Percentiles rank a stretch among this genome's conserved stretches.
phyloP scores from a whole-genome alignment of 2,329 filamentous ascomycete genomes.

The Trichophyton simii region DNA sequence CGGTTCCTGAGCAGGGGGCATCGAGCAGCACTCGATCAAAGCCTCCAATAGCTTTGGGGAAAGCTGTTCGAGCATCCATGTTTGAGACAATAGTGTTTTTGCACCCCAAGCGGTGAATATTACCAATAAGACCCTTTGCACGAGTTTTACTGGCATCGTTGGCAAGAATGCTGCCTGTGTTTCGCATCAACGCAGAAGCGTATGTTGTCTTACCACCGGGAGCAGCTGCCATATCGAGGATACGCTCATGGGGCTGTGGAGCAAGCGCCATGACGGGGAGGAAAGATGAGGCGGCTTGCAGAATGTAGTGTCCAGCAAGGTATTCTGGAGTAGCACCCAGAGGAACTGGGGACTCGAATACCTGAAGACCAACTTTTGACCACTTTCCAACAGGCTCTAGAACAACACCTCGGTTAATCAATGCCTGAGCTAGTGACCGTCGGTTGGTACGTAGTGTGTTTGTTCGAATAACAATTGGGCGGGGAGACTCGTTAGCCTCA shows the following conservation, averaged over 20 bases:
- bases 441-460: constrained; percentile 76
- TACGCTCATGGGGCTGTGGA: constrained; percentile 81
- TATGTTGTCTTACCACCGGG: constrained; percentile 95
- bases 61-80: constrained; percentile 77
- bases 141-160: constrained; percentile 92
- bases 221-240: constrained; percentile 89
- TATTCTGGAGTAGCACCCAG: constrained; percentile 95
- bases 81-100: constrained; percentile 93
- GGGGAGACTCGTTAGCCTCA: constrained; percentile 90
- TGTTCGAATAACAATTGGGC: constrained; percentile 89
- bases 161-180: constrained; percentile 87
- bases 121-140: constrained; percentile 94
- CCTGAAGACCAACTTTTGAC: constrained; percentile 93
- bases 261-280: constrained; percentile 94
- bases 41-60: constrained; percentile 85
- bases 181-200: constrained; percentile 93
- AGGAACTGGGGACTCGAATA: constrained; percentile 81
- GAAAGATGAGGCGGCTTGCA: constrained; percentile 94
- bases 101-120: constrained; percentile 86
- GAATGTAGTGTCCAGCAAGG: constrained; percentile 91
- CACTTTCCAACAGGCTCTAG: constrained; percentile 96
- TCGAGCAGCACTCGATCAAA: constrained; percentile 92
- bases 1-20: constrained; percentile 89
- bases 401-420: constrained; percentile 93
- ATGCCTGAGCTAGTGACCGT: constrained; percentile 72